Conservation (phyloP, 164 flowering plant species). For the Chloranthus sessilifolius region DNA sequence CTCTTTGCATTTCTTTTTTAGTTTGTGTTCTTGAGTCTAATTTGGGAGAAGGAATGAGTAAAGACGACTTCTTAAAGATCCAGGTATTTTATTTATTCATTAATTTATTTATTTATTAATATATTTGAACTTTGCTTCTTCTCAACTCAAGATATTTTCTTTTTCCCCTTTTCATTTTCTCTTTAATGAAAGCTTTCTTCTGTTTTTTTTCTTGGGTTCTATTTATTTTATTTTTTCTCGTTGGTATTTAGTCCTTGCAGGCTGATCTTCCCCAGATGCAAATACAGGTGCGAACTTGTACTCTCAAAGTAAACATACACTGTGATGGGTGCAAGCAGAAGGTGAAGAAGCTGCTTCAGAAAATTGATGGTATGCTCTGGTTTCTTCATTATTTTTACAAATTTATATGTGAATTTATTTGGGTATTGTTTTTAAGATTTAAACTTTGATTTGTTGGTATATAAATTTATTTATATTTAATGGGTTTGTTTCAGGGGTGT, state of each 20-base stretch:
- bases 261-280: no score
- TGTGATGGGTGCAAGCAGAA: slow-evolving; percentile 83
- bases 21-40: no score
- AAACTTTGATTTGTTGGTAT: not conserved
- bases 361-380: slow-evolving; percentile 61
- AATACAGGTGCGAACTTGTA: slow-evolving; percentile 54
- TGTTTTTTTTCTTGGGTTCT: slow-evolving; percentile 11
- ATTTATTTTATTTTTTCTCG: no score
- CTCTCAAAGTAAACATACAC: slow-evolving; percentile 78
- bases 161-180: not conserved
- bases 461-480: not conserved
- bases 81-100: slow-evolving; percentile 38
- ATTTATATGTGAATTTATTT: not conserved
- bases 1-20: no score
- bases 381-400: not conserved
- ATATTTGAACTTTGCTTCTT: not conserved
- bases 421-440: not conserved
- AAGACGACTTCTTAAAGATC: slow-evolving; percentile 69
- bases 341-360: slow-evolving; percentile 78
- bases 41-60: slow-evolving; percentile 49
- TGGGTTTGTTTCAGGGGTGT: slow-evolving; percentile 52
- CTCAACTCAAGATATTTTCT: not conserved
- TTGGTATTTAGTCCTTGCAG: not conserved
- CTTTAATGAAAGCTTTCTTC: slow-evolving; percentile 1
- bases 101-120: slow-evolving; percentile 11